phyloP scores from a whole-genome alignment of 805 yeast species.

The Candida montana region DNA sequence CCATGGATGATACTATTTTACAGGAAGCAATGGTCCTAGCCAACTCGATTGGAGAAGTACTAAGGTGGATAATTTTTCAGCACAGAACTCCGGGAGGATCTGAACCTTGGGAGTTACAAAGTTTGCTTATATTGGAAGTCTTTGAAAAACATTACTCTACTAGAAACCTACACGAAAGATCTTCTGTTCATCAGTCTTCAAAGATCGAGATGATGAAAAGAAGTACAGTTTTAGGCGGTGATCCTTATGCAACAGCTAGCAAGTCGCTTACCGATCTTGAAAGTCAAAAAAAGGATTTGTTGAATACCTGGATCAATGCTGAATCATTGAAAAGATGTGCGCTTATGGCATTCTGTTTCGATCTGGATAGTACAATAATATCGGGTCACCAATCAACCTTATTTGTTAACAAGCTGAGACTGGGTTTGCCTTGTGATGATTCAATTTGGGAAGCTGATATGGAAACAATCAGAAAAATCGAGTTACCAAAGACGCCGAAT shows the following conservation, averaged over 20 bases:
- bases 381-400: conserved; percentile 55
- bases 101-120: conserved; percentile 38
- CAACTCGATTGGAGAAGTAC: conserved; percentile 32
- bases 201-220: conserved; percentile 68
- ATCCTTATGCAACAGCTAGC: conserved; percentile 31
- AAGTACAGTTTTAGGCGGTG: conserved; percentile 65
- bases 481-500: conserved; percentile 4
- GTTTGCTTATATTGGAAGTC: conserved; percentile 61
- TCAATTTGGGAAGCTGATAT: conserved; percentile 50
- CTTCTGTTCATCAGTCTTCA: conserved; percentile 78
- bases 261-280: conserved; percentile 5
- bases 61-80: conserved; percentile 65
- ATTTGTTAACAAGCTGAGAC: conserved; percentile 45
- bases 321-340: conserved; percentile 73
- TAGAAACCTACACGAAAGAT: conserved; percentile 66
- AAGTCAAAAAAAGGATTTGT: not conserved
- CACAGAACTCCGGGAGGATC: conserved; percentile 25
- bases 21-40: conserved; percentile 3
- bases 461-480: conserved; percentile 46
- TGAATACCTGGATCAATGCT: conserved; percentile 58
- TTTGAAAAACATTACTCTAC: conserved; percentile 66
- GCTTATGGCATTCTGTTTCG: conserved; percentile 71
- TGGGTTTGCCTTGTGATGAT: conserved; percentile 56
- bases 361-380: conserved; percentile 64
- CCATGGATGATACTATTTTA: conserved; percentile 16